Evolutionary conservation across 2,329 filamentous ascomycete genomes (phyloP).

Genomic region (Colletotrichum sp.): DNA sequence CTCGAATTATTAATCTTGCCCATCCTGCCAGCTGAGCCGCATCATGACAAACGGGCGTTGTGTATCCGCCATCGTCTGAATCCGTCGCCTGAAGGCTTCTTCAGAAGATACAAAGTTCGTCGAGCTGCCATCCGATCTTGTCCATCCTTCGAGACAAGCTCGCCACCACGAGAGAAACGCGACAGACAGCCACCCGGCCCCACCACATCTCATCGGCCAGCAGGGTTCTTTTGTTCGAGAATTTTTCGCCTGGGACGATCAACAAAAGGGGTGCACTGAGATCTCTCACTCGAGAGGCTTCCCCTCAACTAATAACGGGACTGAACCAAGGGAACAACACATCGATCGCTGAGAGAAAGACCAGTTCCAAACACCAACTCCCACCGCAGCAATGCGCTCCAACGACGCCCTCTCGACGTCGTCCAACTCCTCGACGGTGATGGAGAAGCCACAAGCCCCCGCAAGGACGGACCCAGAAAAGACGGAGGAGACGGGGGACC

Average conservation of each 20-base stretch:
- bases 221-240: not conserved
- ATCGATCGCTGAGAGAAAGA: not conserved
- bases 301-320: not conserved
- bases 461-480: conserved; percentile 9
- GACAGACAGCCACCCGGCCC: not conserved
- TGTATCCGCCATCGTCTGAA: not conserved
- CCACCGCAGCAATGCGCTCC: not conserved
- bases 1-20: not conserved
- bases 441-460: not conserved
- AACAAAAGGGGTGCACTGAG: not conserved
- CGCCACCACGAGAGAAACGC: not conserved
- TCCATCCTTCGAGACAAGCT: not conserved
- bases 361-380: not conserved
- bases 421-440: conserved; percentile 22
- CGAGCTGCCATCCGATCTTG: not conserved
- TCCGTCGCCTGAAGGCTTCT: not conserved
- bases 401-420: conserved; percentile 6
- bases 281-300: not conserved
- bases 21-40: not conserved
- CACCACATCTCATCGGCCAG: not conserved
- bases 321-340: not conserved
- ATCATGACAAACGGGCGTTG: not conserved
- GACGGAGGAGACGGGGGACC: not conserved
- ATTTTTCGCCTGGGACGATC: not conserved
- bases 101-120: not conserved